Evolutionary conservation across 2,329 filamentous ascomycete species (phyloP).

Genomic region (Lachnellula cervina): DNA sequence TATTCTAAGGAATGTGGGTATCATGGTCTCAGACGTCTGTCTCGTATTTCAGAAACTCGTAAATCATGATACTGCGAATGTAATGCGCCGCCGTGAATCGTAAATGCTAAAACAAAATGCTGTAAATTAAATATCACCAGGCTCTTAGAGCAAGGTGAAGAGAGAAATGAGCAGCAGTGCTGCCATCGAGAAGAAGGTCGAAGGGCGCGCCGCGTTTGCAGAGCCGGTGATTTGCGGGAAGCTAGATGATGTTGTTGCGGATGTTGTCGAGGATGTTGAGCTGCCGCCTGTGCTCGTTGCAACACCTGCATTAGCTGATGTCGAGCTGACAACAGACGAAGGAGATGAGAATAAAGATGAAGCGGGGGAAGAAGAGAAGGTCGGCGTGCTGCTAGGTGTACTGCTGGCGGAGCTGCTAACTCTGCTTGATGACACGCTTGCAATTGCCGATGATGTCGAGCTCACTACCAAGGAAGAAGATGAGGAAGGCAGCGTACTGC

Average conservation of each 20-base stretch:
- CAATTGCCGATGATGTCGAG: too few species aligned
- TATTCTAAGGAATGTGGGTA: not conserved
- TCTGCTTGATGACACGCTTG: too few species aligned
- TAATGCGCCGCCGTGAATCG: not conserved
- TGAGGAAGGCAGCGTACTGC: too few species aligned
- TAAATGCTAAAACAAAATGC: not conserved
- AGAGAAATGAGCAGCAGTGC: not conserved
- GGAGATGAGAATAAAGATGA: not conserved
- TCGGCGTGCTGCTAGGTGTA: too few species aligned
- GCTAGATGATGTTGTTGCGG: not conserved
- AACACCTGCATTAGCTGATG: not conserved
- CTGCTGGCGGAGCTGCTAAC: too few species aligned
- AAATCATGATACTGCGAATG: not conserved
- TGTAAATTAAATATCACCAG: not conserved
- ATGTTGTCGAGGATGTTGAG: too few species aligned
- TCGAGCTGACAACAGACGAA: not conserved
- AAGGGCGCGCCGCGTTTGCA: not conserved
- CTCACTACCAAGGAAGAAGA: too few species aligned
- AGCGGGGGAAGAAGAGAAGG: too few species aligned
- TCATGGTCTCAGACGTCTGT: not conserved
- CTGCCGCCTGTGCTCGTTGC: not conserved
- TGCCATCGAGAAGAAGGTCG: not conserved
- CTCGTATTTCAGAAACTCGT: not conserved
- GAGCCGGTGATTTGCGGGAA: slow-evolving; percentile 3
- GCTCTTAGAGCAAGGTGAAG: not conserved